Percentiles rank a stretch among this genome's conserved stretches.
These are phyloP conservation scores for Fragilariopsis cylindrus DNA, from an alignment of 108 stramenopile genomes.

Conservation along the genomic window DNA sequence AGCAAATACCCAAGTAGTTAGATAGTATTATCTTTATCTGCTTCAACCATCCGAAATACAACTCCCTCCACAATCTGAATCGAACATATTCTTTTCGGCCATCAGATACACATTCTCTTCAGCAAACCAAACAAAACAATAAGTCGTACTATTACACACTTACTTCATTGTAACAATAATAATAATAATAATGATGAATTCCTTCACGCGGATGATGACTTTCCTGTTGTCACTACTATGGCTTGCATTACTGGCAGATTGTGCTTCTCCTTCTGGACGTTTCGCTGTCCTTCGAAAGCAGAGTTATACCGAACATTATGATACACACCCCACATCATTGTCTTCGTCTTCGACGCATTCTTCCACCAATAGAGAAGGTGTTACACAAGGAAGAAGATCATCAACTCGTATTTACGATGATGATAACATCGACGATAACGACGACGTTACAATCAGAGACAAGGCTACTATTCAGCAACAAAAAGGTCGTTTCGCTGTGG, in stretches of 20 bases:
- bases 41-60: no score
- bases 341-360: background rate
- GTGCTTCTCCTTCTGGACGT: background rate
- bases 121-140: no score
- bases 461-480: background rate
- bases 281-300: background rate
- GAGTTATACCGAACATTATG: background rate
- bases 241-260: background rate
- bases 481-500: slow-evolving; percentile 18
- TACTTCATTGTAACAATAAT: no score
- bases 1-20: no score
- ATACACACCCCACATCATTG: background rate
- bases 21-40: no score
- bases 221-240: background rate
- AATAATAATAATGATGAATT: no score
- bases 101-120: no score
- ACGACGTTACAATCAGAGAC: background rate
- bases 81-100: no score
- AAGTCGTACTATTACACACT: no score
- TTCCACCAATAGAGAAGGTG: no score
- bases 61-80: no score
- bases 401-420: background rate
- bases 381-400: background rate
- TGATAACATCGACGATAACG: background rate
- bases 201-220: background rate